These are phyloP conservation scores for Trichopus zeylanicus DNA, from an alignment of 116 monocot genomes.

Conservation along the genomic window DNA sequence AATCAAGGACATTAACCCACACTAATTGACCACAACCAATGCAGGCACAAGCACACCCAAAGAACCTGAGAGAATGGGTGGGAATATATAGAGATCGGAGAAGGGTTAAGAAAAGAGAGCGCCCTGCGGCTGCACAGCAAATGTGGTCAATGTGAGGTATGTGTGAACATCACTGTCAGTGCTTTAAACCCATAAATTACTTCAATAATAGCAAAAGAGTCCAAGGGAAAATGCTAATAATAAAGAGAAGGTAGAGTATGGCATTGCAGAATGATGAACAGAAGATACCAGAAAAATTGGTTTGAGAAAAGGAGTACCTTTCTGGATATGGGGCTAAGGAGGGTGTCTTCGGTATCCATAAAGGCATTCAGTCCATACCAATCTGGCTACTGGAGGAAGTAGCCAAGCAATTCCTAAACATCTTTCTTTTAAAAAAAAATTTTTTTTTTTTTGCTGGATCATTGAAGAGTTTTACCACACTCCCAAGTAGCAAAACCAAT, in stretches of 20 bases:
- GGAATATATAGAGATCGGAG: background rate
- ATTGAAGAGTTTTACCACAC: background rate
- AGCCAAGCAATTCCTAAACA: background rate
- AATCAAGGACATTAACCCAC: too few relatives aligned
- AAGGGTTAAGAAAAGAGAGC: background rate
- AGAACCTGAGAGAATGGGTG: background rate
- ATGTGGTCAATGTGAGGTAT: background rate
- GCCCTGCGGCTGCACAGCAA: background rate
- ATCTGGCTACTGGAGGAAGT: conserved; percentile 19
- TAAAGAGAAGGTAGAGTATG: background rate
- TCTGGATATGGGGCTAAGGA: too few relatives aligned
- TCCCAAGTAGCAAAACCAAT: background rate
- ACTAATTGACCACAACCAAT: background rate
- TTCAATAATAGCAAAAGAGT: background rate
- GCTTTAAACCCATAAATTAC: background rate
- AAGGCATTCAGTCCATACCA: conserved; percentile 16
- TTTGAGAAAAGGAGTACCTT: background rate
- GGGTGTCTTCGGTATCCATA: too few relatives aligned
- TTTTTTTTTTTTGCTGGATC: background rate
- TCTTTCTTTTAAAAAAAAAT: too few relatives aligned
- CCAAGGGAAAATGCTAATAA: background rate
- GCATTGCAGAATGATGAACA: background rate
- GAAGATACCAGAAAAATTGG: background rate
- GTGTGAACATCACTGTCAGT: conserved; percentile 1
- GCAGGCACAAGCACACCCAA: background rate